These are phyloP conservation scores for Pseudogymnoascus sp. DNA, from an alignment of 2,329 filamentous ascomycete species.

Conservation along the genomic window DNA sequence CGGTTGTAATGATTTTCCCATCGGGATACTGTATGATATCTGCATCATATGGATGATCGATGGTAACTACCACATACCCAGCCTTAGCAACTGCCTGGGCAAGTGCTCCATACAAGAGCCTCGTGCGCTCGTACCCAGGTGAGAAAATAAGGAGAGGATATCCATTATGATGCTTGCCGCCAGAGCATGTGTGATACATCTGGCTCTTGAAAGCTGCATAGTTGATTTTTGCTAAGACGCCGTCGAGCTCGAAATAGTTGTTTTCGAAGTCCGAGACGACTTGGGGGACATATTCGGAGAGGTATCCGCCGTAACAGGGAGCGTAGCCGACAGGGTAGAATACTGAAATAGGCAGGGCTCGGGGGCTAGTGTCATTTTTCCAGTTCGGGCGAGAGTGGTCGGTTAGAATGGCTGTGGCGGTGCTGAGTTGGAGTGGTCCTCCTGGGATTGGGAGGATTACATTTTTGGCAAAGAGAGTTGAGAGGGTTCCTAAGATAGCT, in stretches of 20 bases:
- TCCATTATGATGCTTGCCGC: background rate
- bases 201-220: background rate
- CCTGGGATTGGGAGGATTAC: background rate
- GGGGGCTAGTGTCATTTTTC: background rate
- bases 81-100: slow-evolving; percentile 34
- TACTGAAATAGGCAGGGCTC: background rate
- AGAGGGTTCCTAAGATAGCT: background rate
- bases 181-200: background rate
- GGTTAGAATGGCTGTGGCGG: background rate
- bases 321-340: background rate
- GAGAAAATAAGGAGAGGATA: slow-evolving; percentile 31
- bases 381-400: background rate
- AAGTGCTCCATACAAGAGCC: slow-evolving; percentile 34
- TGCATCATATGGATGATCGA: slow-evolving; percentile 40
- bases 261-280: background rate
- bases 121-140: slow-evolving; percentile 30
- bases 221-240: background rate
- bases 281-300: background rate
- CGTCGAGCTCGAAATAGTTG: background rate
- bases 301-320: background rate
- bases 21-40: slow-evolving; percentile 35
- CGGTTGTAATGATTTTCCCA: slow-evolving; percentile 22
- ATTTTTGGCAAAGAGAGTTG: background rate
- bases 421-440: background rate
- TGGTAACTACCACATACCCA: slow-evolving; percentile 35